A percentile compares a stretch with the other conserved stretches of the same genome.
Conservation (phyloP, 164 flowering plant species). For the Stephania japonica region DNA sequence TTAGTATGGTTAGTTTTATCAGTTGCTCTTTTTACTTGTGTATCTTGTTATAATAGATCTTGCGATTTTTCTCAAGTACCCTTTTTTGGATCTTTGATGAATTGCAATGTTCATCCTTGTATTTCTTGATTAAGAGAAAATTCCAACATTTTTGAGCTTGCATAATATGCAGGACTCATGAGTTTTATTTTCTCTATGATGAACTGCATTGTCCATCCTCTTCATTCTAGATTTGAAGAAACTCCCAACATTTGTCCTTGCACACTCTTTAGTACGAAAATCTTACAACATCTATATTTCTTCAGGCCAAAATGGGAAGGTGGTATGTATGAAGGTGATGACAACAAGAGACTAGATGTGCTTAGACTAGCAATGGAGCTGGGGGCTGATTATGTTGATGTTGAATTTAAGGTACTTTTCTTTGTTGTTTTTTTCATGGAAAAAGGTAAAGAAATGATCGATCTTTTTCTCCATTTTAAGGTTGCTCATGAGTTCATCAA, state of each 20-base stretch:
- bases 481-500: constrained; percentile 66
- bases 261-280: neutral
- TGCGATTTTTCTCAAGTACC: neutral
- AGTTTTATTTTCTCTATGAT: neutral
- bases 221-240: no score
- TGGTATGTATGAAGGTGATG: constrained; percentile 82
- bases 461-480: constrained; percentile 26
- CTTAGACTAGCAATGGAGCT: constrained; percentile 67
- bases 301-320: constrained; percentile 86
- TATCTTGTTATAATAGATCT: neutral
- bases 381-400: constrained; percentile 84
- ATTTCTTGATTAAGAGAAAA: neutral
- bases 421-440: neutral
- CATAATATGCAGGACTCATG: neutral
- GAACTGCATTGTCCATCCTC: neutral
- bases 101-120: neutral
- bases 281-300: constrained; percentile 3
- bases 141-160: neutral
- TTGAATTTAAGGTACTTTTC: constrained; percentile 71
- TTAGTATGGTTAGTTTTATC: neutral
- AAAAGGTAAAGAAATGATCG: neutral
- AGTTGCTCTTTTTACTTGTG: neutral
- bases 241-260: neutral
- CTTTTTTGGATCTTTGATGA: neutral
- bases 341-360: constrained; percentile 41